Evolutionary conservation across 2,329 filamentous ascomycete species (phyloP).

Genomic region (Cryphonectria radicalis): DNA sequence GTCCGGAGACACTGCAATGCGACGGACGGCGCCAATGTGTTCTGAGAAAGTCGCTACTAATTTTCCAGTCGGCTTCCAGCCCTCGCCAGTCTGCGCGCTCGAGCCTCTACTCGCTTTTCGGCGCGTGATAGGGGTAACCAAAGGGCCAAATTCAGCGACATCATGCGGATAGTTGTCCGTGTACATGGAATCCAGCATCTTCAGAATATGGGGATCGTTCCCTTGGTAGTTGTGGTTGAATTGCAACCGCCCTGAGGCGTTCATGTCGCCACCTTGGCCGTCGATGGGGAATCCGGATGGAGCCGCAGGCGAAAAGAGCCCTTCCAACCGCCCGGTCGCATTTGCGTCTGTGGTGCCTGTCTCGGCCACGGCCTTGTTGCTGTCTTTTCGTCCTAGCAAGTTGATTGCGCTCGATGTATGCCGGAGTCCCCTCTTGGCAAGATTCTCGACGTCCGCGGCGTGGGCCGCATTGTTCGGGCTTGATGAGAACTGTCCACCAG

Average conservation of each 20-base stretch:
- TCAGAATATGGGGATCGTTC: constrained; percentile 70
- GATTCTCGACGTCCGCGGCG: constrained; percentile 31
- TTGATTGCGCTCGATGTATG: constrained; percentile 64
- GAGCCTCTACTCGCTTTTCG: constrained; percentile 55
- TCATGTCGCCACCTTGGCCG: constrained; percentile 35
- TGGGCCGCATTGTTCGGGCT: constrained; percentile 1
- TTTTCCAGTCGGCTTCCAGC: constrained; percentile 83
- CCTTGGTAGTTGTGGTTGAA: constrained; percentile 84
- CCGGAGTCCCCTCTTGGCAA: constrained; percentile 52
- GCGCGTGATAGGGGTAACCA: constrained; percentile 70
- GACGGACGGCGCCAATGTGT: constrained; percentile 80
- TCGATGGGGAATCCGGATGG: constrained; percentile 41
- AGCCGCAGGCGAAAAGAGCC: constrained; percentile 51
- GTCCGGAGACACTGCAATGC: constrained; percentile 82
- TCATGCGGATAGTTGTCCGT: constrained; percentile 71
- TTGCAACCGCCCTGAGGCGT: constrained; percentile 52
- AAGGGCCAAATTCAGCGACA: constrained; percentile 74
- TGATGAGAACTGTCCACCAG: constrained; percentile 30
- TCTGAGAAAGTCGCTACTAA: constrained; percentile 89
- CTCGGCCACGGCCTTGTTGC: constrained; percentile 61
- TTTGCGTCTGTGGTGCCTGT: constrained; percentile 63
- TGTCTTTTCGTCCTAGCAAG: constrained; percentile 62
- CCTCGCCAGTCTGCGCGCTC: constrained; percentile 52
- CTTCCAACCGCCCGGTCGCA: constrained; percentile 64
- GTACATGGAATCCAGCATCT: constrained; percentile 84